Evolutionary conservation across 208 protist genomes (phyloP).

Genomic region (Acanthamoeba lenticulata): DNA sequence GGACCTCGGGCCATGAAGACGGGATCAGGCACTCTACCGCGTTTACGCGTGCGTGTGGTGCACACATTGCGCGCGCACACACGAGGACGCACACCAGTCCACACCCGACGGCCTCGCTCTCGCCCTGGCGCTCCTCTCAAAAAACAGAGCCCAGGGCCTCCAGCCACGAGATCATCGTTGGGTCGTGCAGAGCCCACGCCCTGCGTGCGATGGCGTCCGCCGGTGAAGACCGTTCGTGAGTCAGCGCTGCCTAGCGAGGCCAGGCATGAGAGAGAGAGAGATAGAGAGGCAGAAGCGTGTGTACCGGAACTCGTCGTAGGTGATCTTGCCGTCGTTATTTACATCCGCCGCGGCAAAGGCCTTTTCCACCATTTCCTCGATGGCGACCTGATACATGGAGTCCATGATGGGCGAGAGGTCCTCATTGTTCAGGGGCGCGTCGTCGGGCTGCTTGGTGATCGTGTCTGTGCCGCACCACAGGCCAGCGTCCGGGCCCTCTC

Average conservation of each 20-base stretch:
- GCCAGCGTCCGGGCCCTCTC: no score
- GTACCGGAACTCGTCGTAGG: conserved; percentile 64
- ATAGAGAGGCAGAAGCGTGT: not conserved
- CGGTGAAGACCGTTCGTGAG: no score
- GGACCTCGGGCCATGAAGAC: no score
- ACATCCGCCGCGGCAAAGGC: conserved; percentile 56
- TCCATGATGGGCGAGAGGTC: conserved; percentile 59
- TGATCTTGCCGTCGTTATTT: conserved; percentile 57
- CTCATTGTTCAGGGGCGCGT: conserved; percentile 19
- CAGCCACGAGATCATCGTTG: conserved; percentile 51
- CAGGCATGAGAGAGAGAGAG: not conserved
- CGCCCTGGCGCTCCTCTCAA: not conserved
- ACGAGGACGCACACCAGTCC: no score
- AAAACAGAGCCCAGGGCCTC: conserved; percentile 62
- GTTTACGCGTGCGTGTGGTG: no score
- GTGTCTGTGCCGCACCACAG: no score
- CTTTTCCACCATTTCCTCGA: conserved; percentile 68
- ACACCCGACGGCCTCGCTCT: no score
- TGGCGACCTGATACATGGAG: conserved; percentile 66
- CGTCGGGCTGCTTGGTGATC: conserved; percentile 13
- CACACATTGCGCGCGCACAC: no score
- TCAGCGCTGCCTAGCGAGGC: no score
- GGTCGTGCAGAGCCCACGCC: conserved; percentile 64
- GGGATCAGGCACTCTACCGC: no score
- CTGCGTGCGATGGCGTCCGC: no score